Evolutionary conservation across 495 filamentous ascomycete species (phyloP).

Genomic region (Trichoderma gamsii): DNA sequence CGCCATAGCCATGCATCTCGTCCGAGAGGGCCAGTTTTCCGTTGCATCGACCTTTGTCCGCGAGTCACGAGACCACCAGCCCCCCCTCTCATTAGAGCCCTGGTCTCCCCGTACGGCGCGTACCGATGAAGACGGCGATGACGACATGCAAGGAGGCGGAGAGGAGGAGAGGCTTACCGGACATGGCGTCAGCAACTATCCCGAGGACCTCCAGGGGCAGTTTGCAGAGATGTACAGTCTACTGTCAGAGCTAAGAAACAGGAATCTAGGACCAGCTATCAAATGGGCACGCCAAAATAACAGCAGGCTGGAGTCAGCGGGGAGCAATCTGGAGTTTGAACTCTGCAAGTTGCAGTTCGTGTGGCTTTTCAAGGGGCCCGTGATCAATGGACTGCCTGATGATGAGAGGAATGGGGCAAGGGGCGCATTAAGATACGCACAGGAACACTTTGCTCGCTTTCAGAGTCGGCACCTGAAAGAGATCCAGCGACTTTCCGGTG

Average conservation of each 20-base stretch:
- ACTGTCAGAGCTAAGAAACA: conserved; percentile 63
- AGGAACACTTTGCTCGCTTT: conserved; percentile 50
- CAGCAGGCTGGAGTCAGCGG: conserved; percentile 64
- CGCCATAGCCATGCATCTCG: conserved; percentile 91
- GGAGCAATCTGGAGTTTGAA: conserved; percentile 92
- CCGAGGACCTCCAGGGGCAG: conserved; percentile 61
- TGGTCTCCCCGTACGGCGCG: conserved; percentile 11
- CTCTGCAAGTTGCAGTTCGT: conserved; percentile 81
- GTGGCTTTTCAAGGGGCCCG: conserved; percentile 61
- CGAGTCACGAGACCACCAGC: conserved; percentile 44
- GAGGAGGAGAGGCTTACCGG: conserved; percentile 13
- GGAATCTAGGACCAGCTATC: conserved; percentile 76
- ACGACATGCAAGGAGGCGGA: conserved; percentile 17
- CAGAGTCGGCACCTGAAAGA: conserved; percentile 63
- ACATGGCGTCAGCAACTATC: conserved; percentile 29
- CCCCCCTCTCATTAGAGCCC: conserved; percentile 10
- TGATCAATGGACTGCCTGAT: conserved; percentile 40
- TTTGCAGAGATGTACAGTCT: conserved; percentile 91
- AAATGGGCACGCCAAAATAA: conserved; percentile 73
- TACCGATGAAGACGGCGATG: conserved; percentile 16
- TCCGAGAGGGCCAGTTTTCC: conserved; percentile 87
- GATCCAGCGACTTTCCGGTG: conserved; percentile 66
- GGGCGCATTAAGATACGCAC: conserved; percentile 68
- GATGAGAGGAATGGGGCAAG: conserved; percentile 32
- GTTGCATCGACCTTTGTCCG: conserved; percentile 76